Evolutionary conservation across 2,329 filamentous ascomycete genomes (phyloP), one percentile per base, ranked within the genome.

Genomic region (Aspergillus cejpii): DNA sequence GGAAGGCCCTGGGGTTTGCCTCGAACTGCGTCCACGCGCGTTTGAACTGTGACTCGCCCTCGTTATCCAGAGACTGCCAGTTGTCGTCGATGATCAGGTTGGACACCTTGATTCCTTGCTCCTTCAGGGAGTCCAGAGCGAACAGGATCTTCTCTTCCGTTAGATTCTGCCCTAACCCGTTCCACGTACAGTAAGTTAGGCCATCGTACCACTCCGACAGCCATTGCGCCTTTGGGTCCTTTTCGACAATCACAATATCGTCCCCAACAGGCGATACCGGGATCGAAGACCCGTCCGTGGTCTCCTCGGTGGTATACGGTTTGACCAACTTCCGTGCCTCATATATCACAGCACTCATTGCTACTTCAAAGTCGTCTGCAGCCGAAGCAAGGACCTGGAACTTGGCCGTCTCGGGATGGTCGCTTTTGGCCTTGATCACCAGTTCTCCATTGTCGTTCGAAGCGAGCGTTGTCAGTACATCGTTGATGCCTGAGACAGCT

Each of bases 11-110:
- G 8, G 80, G 76, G 46, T 94, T 86, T 0, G 91, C 92, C 61
- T 97, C 90, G 52, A 98, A 97, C 6, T 84, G 79, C 7, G 79
- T 78, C 88, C 86, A 94, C 11, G 73, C 74, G 11, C 75, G 67
- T 28, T 68, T 60, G 51, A 75, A 76, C 51, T 79, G 75, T 1
- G 65, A 72, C 11, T 74, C 66, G 3, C 74, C 76, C 50, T 76
- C 70, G 21, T 73, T 71, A 20, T 82, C 77, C 5, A 94, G 75
- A 6, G 84, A 80, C 65, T 95, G 90, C 92, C 92, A 98, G 57
- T 94, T 94, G 61, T 98, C 92, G 56, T 98, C 92, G 50, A 98
- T 94, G 49, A 97, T 95, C 2, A 98, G 74, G 58, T 83, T 94
- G 0, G 81, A 83, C 37, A 97, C 76, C 33, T 84, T 81, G 58